Evolutionary conservation across 2,329 filamentous ascomycete species (phyloP).

Genomic region (Orbilia ellipsospora): DNA sequence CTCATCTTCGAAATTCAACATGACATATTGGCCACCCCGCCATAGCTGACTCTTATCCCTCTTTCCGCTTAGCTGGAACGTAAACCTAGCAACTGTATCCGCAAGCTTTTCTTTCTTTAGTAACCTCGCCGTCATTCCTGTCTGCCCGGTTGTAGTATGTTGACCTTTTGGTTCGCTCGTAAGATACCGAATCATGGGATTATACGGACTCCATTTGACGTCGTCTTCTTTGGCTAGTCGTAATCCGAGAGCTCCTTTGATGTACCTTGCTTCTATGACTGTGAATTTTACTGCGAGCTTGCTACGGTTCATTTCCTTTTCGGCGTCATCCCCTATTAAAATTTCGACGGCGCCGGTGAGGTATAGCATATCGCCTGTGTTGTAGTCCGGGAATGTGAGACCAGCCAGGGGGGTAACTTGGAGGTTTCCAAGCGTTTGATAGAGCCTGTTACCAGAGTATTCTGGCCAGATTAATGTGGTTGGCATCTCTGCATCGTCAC

Average conservation of each 20-base stretch:
- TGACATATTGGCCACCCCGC: slow-evolving; percentile 79
- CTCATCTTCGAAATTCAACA: slow-evolving; percentile 76
- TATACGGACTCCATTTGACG: slow-evolving; percentile 76
- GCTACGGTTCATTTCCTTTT: slow-evolving; percentile 72
- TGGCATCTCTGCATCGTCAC: slow-evolving; percentile 60
- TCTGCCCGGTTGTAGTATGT: slow-evolving; percentile 14
- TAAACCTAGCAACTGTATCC: slow-evolving; percentile 74
- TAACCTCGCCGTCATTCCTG: slow-evolving; percentile 67
- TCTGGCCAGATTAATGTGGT: slow-evolving; percentile 77
- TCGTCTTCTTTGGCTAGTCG: slow-evolving; percentile 65
- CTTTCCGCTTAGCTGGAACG: slow-evolving; percentile 62
- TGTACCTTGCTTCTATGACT: slow-evolving; percentile 71
- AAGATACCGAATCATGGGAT: slow-evolving; percentile 76
- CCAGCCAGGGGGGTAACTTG: slow-evolving; percentile 74
- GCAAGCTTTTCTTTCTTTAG: slow-evolving; percentile 71
- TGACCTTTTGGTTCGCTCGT: slow-evolving; percentile 67
- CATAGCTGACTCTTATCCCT: slow-evolving; percentile 64
- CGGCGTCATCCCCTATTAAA: slow-evolving; percentile 73
- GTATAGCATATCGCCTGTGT: slow-evolving; percentile 78
- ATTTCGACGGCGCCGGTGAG: slow-evolving; percentile 76
- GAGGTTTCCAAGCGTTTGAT: slow-evolving; percentile 85
- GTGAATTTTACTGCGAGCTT: slow-evolving; percentile 78
- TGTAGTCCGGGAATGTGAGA: slow-evolving; percentile 78
- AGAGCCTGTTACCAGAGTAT: slow-evolving; percentile 84
- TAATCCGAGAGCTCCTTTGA: slow-evolving; percentile 75